Conservation (phyloP, 2,329 filamentous ascomycete species). For the Alternaria hordeiaustralica region DNA sequence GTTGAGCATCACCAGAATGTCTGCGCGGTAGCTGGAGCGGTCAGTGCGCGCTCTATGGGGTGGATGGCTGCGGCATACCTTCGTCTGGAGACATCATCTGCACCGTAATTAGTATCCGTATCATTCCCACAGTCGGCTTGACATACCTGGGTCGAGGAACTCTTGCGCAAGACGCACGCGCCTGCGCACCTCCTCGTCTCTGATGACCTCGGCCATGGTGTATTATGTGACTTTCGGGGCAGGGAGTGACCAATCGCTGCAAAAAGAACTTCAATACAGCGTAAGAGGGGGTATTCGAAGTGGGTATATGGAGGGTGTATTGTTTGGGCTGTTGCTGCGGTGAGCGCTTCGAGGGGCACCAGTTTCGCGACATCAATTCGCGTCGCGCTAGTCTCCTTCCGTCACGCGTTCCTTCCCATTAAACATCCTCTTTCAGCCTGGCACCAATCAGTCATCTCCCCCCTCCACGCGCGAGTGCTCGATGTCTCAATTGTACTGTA, state of each 20-base stretch:
- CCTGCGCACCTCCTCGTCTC: slow-evolving; percentile 83
- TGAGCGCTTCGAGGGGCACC: slow-evolving; percentile 22
- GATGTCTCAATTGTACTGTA: not conserved
- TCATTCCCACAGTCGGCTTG: not conserved
- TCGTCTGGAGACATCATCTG: slow-evolving; percentile 64
- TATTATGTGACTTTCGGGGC: not conserved
- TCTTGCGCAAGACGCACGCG: slow-evolving; percentile 87
- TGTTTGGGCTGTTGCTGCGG: slow-evolving; percentile 15
- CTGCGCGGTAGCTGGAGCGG: slow-evolving; percentile 79
- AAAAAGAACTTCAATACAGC: not conserved
- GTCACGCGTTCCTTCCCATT: slow-evolving; percentile 26
- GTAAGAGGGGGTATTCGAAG: not conserved
- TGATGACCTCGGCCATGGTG: slow-evolving; percentile 55
- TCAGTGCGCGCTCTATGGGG: slow-evolving; percentile 24
- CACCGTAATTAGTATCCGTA: slow-evolving; percentile 28
- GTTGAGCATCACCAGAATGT: slow-evolving; percentile 80
- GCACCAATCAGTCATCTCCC: not conserved
- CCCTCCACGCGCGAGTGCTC: not conserved
- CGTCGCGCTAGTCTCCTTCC: slow-evolving; percentile 21
- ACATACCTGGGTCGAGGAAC: slow-evolving; percentile 90
- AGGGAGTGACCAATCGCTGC: not conserved
- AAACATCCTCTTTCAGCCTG: slow-evolving; percentile 27
- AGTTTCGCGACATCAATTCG: slow-evolving; percentile 26
- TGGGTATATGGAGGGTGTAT: slow-evolving; percentile 18
- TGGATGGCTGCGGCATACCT: slow-evolving; percentile 49